These are phyloP conservation scores for Colletotrichum tropicicola DNA, from an alignment of 2,329 filamentous ascomycete genomes.

Conservation along the genomic window DNA sequence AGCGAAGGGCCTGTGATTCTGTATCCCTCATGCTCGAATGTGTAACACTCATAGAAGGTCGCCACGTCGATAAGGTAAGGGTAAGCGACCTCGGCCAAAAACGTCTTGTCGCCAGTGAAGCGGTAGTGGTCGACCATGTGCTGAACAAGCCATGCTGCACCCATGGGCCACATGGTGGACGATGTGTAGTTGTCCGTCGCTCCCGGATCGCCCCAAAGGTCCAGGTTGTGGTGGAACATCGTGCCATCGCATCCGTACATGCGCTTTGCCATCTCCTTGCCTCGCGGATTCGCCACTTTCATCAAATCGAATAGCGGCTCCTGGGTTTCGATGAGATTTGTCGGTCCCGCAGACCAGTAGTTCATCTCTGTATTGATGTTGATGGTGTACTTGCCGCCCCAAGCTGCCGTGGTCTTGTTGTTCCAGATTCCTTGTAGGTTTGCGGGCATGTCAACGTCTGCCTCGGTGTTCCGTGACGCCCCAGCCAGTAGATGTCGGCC, in stretches of 20 bases:
- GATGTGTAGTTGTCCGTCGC: slow-evolving; percentile 41
- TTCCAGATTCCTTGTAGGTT: slow-evolving; percentile 49
- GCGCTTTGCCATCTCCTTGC: slow-evolving; percentile 39
- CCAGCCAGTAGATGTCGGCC: slow-evolving; percentile 43
- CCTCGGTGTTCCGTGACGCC: slow-evolving; percentile 32
- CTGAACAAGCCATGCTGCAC: slow-evolving; percentile 47
- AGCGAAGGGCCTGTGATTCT: slow-evolving; percentile 35
- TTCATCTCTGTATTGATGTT: slow-evolving; percentile 54
- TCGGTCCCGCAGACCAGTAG: slow-evolving; percentile 47
- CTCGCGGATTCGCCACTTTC: slow-evolving; percentile 42
- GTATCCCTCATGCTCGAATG: slow-evolving; percentile 41
- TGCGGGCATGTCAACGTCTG: slow-evolving; percentile 36
- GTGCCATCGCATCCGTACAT: slow-evolving; percentile 50
- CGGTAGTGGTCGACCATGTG: slow-evolving; percentile 49
- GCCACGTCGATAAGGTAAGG: slow-evolving; percentile 44
- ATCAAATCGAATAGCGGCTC: slow-evolving; percentile 49
- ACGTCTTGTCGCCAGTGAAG: slow-evolving; percentile 41
- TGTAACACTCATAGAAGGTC: slow-evolving; percentile 48
- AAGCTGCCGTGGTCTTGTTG: slow-evolving; percentile 41
- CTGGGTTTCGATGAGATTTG: slow-evolving; percentile 47
- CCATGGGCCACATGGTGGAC: slow-evolving; percentile 47
- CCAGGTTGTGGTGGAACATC: slow-evolving; percentile 48
- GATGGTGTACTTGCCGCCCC: slow-evolving; percentile 52
- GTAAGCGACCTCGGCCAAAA: slow-evolving; percentile 33
- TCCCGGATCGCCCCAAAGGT: slow-evolving; percentile 49